These are phyloP conservation scores for Picochlorum sp. DNA, from an alignment of 139 green algal genomes.

Conservation along the genomic window DNA sequence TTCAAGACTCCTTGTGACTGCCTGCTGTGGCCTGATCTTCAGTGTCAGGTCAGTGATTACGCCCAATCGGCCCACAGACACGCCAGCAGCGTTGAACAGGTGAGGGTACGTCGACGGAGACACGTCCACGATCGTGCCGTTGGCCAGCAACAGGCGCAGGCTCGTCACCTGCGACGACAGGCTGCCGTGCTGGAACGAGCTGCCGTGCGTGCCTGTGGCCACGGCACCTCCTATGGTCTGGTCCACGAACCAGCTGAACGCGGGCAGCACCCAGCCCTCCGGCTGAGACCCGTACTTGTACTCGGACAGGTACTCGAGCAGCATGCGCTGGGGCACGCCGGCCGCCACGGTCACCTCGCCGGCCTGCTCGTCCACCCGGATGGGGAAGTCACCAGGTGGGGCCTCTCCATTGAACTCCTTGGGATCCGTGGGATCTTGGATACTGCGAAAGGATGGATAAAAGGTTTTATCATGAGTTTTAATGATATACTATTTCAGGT, in stretches of 20 bases:
- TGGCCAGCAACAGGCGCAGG: conserved; percentile 44
- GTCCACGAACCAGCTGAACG: conserved; percentile 70
- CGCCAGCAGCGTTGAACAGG: conserved; percentile 35
- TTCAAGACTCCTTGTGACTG: conserved; percentile 5
- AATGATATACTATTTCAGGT: conserved; percentile 65
- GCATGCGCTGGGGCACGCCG: conserved; percentile 43
- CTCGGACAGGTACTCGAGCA: conserved; percentile 72
- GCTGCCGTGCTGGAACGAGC: conserved; percentile 37
- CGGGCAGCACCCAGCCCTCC: conserved; percentile 54
- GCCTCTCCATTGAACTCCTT: background rate
- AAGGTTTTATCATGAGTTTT: no score
- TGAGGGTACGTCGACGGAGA: conserved; percentile 39
- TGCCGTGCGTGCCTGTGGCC: conserved; percentile 70
- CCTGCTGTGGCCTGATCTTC: conserved; percentile 15
- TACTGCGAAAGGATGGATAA: conserved; percentile 50
- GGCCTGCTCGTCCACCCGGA: conserved; percentile 40
- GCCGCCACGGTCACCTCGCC: conserved; percentile 56
- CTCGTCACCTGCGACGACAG: conserved; percentile 55
- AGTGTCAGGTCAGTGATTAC: conserved; percentile 59
- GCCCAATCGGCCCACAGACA: conserved; percentile 55
- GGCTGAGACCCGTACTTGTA: conserved; percentile 47
- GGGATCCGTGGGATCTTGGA: conserved; percentile 7
- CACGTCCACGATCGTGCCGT: conserved; percentile 34
- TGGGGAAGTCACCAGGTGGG: conserved; percentile 19
- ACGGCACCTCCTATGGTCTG: conserved; percentile 78